phyloP scores from a whole-genome alignment of 169 alveolate species.

The Eimeria sp. region DNA sequence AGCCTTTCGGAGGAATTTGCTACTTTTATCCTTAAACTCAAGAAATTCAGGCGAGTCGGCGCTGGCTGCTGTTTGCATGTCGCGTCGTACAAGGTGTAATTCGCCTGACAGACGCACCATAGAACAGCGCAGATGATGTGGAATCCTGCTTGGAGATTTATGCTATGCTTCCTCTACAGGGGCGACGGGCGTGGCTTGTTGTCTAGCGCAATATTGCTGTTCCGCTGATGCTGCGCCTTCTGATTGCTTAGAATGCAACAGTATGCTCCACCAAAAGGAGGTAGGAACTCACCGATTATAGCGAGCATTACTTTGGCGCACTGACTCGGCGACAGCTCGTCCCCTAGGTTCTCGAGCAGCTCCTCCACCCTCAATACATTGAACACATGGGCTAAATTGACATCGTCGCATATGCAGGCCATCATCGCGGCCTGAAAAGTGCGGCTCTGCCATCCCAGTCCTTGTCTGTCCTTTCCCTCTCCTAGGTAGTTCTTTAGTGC shows the following conservation, averaged over 20 bases:
- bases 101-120: conserved; percentile 54
- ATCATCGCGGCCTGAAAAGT: conserved; percentile 56
- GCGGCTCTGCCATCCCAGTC: conserved; percentile 76
- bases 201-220: not conserved
- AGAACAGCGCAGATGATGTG: not conserved
- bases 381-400: conserved; percentile 75
- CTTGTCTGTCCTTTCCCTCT: conserved; percentile 60
- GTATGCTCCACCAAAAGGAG: not conserved
- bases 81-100: conserved; percentile 69
- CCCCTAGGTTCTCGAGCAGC: conserved; percentile 69
- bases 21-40: conserved; percentile 53
- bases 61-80: conserved; percentile 46
- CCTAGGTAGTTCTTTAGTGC: conserved; percentile 45
- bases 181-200: not conserved
- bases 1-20: conserved; percentile 62
- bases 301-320: conserved; percentile 74
- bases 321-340: conserved; percentile 42
- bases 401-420: conserved; percentile 78
- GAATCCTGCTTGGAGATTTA: not conserved
- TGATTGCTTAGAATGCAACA: not conserved
- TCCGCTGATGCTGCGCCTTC: not conserved
- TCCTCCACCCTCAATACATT: conserved; percentile 67
- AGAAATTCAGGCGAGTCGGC: conserved; percentile 69
- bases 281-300: conserved; percentile 30
- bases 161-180: not conserved